Percentiles rank a stretch among this genome's conserved stretches.
phyloP scores from a whole-genome alignment of 2,329 filamentous ascomycete genomes.

The Hortaea werneckii region DNA sequence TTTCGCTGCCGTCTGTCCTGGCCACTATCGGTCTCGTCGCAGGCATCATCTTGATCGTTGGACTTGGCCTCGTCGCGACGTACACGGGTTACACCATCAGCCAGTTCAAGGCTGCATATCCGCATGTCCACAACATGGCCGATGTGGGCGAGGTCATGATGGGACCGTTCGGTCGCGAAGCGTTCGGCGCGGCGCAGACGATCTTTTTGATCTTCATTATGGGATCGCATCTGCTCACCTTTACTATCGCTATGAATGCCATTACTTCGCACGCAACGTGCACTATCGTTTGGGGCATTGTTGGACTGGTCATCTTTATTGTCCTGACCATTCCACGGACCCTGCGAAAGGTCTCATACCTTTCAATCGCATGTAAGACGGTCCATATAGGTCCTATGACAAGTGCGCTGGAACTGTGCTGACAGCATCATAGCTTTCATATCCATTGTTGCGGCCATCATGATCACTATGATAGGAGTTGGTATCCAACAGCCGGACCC shows the following conservation, averaged over 20 bases:
- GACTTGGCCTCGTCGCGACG: slow-evolving; percentile 45
- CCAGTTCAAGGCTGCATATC: slow-evolving; percentile 48
- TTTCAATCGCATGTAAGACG: slow-evolving; percentile 47
- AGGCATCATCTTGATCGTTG: slow-evolving; percentile 45
- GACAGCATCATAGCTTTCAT: slow-evolving; percentile 27
- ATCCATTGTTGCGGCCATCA: slow-evolving; percentile 49
- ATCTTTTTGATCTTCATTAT: slow-evolving; percentile 60
- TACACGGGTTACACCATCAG: slow-evolving; percentile 53
- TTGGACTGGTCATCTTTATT: slow-evolving; percentile 50
- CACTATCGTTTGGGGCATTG: slow-evolving; percentile 53
- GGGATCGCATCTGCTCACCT: slow-evolving; percentile 59
- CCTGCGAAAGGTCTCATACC: slow-evolving; percentile 51
- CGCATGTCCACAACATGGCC: slow-evolving; percentile 47
- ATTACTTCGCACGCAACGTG: slow-evolving; percentile 53
- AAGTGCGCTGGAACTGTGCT: not conserved
- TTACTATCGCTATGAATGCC: slow-evolving; percentile 60
- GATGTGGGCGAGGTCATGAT: slow-evolving; percentile 56
- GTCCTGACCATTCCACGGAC: slow-evolving; percentile 52
- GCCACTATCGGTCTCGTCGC: slow-evolving; percentile 44
- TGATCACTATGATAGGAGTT: slow-evolving; percentile 57
- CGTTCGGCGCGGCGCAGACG: slow-evolving; percentile 53
- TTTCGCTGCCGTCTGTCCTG: slow-evolving; percentile 45
- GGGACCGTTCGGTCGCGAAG: slow-evolving; percentile 52
- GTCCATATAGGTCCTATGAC: not conserved
- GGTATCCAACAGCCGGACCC: slow-evolving; percentile 40